Evolutionary conservation across 306 rosid genomes (phyloP), one percentile per base, ranked within the genome.

Genomic region (Gleditsia sinensis): DNA sequence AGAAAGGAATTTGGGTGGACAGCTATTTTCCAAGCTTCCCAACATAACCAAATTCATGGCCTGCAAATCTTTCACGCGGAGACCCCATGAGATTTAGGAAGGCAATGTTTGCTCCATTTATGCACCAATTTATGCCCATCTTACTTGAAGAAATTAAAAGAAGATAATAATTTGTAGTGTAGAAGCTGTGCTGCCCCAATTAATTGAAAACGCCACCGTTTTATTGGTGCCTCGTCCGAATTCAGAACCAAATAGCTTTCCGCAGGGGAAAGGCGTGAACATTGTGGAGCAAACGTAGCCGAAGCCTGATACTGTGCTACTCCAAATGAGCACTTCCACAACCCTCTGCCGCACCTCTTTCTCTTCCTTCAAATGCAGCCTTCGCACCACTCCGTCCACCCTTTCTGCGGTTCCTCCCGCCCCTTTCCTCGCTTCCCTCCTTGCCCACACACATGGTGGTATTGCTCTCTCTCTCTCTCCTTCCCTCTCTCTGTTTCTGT

Each of bases 311-410:
- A 14, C 7, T 0, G 14, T 50, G 13, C 56, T 8, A 13, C 37
- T 14, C 61, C 49, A 36, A 66, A 88, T 86, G 90, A 76, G 68
- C 39, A 45, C 76, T 83, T 75, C 78, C 81, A 72, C 77, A 78
- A 71, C 79, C 82, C 80, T 82, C 28, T 2, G 76, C 43, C 84
- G 85, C 67, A 54, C 81, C 17, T 75, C 90, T 9, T 48, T 86
- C n/a, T 34, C 71, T 55, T 63, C 80, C 9, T 23, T 83, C 50
- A 45, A 20, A 67, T 67, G 69, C 77, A 48, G 54, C 54, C 67
- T 59, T 69, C 72, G 70, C 8, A 51, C 70, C 59, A 61, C 21
- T 8, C 50, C 42, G 0, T 76, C 8, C 1, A 24, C 62, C 34
- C 49, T 57, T 16, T 57, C 82, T 62, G 37, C 81, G 42, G 16